Conservation (phyloP, 2,329 filamentous ascomycete species). For the Mollisia scopiformis region DNA sequence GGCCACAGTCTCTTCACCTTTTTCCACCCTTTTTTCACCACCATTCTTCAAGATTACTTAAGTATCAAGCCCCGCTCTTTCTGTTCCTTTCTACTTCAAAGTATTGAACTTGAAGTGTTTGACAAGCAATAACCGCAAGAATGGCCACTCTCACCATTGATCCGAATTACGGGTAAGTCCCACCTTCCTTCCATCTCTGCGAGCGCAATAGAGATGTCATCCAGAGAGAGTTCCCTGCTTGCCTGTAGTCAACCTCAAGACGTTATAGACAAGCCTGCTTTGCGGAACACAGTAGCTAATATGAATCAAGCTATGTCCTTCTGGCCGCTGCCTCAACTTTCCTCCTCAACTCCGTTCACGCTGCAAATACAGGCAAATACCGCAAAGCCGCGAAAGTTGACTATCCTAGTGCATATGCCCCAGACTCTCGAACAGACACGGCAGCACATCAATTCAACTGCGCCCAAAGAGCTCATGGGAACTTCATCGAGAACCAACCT, state of each 20-base stretch:
- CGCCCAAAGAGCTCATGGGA: constrained; percentile 64
- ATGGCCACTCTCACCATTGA: constrained; percentile 35
- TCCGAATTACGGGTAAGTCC: constrained; percentile 36
- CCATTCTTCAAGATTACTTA: background rate
- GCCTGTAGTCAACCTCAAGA: too few species aligned
- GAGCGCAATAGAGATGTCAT: too few species aligned
- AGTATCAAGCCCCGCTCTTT: background rate
- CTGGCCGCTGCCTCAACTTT: constrained; percentile 58
- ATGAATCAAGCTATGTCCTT: constrained; percentile 64
- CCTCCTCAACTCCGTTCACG: constrained; percentile 60
- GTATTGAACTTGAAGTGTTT: background rate
- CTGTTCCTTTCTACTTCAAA: too few species aligned
- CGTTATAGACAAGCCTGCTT: too few species aligned
- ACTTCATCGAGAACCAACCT: constrained; percentile 65
- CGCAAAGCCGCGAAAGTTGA: constrained; percentile 56
- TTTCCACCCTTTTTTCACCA: too few species aligned
- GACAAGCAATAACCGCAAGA: constrained; percentile 8
- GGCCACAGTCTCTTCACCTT: background rate
- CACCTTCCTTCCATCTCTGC: background rate
- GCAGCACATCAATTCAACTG: constrained; percentile 61
- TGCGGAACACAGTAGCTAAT: too few species aligned
- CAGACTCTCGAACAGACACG: constrained; percentile 31
- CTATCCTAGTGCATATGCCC: constrained; percentile 60
- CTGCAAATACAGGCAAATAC: constrained; percentile 46
- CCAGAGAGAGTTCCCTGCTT: too few species aligned